A percentile compares a stretch with the other conserved stretches of the same genome.
These are phyloP conservation scores for Eragrostis nindensis DNA, from an alignment of 176 grass and related monocot species.

Conservation along the genomic window DNA sequence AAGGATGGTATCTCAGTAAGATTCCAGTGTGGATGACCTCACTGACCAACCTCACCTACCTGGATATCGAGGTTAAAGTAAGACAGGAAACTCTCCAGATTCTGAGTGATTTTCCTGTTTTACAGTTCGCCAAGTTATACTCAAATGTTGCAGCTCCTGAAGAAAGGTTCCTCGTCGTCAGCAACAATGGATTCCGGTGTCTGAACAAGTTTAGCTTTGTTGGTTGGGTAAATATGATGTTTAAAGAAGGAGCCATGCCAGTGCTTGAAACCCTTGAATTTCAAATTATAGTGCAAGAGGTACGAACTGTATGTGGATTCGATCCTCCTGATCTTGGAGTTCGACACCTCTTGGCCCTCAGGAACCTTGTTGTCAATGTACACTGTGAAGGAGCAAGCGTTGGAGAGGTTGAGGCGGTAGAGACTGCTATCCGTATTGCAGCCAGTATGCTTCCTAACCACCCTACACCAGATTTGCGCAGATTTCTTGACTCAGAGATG, in stretches of 20 bases:
- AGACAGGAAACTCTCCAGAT: conserved; percentile 23
- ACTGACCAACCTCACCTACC: conserved; percentile 28
- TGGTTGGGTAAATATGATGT: conserved; percentile 22
- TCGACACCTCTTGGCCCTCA: conserved; percentile 30
- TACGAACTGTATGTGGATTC: neutral
- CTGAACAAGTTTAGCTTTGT: conserved; percentile 38
- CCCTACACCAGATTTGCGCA: conserved; percentile 5
- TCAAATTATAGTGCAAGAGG: conserved; percentile 28
- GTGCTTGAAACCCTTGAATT: conserved; percentile 41
- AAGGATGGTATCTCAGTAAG: conserved; percentile 30
- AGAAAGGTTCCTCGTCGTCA: conserved; percentile 6
- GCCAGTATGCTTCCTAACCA: conserved; percentile 31
- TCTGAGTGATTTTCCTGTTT: conserved; percentile 30
- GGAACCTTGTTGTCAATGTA: conserved; percentile 8
- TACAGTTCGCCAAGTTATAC: conserved; percentile 29
- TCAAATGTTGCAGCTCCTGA: conserved; percentile 1
- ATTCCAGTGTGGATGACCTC: conserved; percentile 48
- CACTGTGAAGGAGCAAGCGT: conserved; percentile 25
- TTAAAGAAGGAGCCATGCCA: conserved; percentile 43
- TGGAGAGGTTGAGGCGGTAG: conserved; percentile 40
- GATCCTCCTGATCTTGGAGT: conserved; percentile 29
- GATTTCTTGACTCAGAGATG: conserved; percentile 36
- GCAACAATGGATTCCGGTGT: conserved; percentile 17
- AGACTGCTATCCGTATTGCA: conserved; percentile 21
- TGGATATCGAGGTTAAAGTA: conserved; percentile 35